Evolutionary conservation across 2,329 filamentous ascomycete genomes (phyloP), one percentile per base, ranked within the genome.

Genomic region (Leptographium flavum): DNA sequence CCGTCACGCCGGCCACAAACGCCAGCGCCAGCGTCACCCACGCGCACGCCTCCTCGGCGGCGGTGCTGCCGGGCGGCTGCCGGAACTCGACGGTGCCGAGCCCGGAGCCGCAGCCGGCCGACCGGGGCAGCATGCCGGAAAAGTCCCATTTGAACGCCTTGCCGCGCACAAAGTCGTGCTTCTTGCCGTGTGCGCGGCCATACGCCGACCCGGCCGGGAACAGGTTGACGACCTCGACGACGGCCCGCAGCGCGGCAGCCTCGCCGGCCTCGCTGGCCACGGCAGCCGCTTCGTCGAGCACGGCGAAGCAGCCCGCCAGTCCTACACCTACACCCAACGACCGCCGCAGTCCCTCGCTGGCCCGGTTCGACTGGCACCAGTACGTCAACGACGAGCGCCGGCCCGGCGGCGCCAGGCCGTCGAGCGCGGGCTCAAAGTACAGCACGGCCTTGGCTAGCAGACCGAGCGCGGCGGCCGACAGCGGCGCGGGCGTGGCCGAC

Each of bases 81-180:
- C 63, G 57, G 41, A 59, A 65, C 52, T 65, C 62, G 21, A 65
- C 51, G 8, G 60, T 61, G 6, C 58, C 59, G n/a, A 52, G 48
- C 5, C 51, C 49, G 1, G 40, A 42, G 7, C 44, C 38, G 9
- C 42, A 32, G 11, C 44, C 42, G 3, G 25, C 37, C 4, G 40
- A 31, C 27, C 28, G 32, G 9, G 48, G 31, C 30, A 59, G 33
- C 36, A 63, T 53, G 2, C 57, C 55, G 0, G 57, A 53, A 43
- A 64, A 59, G 42, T 64, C 58, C 63, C 63, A 65, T 55, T 64
- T 65, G 52, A 61, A 65, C 27, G 62, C 58, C 45, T 63, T 63
- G 13, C 62, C 62, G 36, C 60, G 56, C 21, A 65, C 52, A 47
- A 63, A 64, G 44, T 62, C 57, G 32, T 53, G 48, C 39, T 54